Percentiles rank a stretch among this genome's conserved stretches.
Evolutionary conservation across 2,329 filamentous ascomycete species (phyloP).

Genomic region (Mycogone perniciosa): DNA sequence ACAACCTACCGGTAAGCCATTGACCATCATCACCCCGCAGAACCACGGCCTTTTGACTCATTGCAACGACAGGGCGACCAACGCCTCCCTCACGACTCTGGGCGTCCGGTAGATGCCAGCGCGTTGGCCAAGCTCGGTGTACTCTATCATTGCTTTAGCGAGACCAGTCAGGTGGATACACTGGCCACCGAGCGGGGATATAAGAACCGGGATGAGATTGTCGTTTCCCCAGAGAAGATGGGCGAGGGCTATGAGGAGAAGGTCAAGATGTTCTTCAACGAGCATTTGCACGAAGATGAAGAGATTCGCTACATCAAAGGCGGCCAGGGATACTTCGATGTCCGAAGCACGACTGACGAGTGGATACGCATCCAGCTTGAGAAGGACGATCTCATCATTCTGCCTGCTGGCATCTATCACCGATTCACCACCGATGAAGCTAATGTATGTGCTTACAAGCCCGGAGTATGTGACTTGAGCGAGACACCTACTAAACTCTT

Average conservation of each 20-base stretch:
- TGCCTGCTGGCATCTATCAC: conserved; percentile 94
- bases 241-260: conserved; percentile 86
- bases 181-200: conserved; percentile 74
- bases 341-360: conserved; percentile 71
- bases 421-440: conserved; percentile 89
- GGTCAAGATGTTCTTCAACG: conserved; percentile 86
- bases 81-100: conserved; percentile 82
- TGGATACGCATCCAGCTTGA: conserved; percentile 85
- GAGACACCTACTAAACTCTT: background rate
- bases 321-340: conserved; percentile 89
- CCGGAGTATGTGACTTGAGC: too few relatives aligned
- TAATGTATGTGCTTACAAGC: conserved; percentile 56
- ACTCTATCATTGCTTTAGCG: conserved; percentile 63
- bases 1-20: conserved; percentile 45
- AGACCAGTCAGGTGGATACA: conserved; percentile 60
- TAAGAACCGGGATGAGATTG: conserved; percentile 92
- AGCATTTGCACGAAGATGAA: conserved; percentile 97
- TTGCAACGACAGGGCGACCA: conserved; percentile 71
- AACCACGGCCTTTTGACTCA: too few relatives aligned
- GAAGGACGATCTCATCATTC: conserved; percentile 84
- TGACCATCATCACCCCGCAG: background rate
- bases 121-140: conserved; percentile 74
- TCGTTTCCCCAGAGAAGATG: conserved; percentile 79
- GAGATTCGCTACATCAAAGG: conserved; percentile 93
- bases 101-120: conserved; percentile 55